Evolutionary conservation across 345 rosid species (phyloP).

Genomic region (Gossypium herbaceum): DNA sequence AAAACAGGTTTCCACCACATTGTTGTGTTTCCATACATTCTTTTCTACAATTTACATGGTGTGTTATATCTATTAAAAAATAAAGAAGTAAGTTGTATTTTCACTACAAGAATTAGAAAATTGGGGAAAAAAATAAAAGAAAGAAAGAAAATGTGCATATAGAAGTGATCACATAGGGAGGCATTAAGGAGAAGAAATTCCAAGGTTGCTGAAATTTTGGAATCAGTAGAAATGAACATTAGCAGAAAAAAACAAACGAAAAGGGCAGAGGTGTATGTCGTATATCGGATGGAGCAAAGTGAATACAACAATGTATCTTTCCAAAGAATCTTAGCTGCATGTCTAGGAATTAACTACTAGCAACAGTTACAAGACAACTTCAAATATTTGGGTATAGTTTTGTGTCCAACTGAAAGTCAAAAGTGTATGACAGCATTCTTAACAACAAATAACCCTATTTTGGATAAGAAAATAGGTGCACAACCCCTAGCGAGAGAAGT

Average conservation of each 20-base stretch:
- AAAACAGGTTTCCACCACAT: constrained; percentile 3
- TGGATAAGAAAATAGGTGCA: not conserved
- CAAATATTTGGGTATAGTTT: not conserved
- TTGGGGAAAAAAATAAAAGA: not conserved
- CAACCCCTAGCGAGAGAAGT: not conserved
- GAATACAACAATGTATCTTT: constrained; percentile 4
- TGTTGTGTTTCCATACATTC: not conserved
- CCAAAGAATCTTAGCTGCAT: not conserved
- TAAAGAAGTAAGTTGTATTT: not conserved
- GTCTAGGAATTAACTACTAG: not conserved
- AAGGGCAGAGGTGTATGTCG: not conserved
- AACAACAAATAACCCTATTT: not conserved
- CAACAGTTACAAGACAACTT: not conserved
- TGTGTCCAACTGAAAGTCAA: not conserved
- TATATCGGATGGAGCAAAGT: not conserved
- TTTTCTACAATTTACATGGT: not conserved
- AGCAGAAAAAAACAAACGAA: not conserved
- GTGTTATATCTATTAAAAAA: not conserved
- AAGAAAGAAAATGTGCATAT: not conserved
- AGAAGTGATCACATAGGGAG: not conserved
- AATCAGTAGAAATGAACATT: not conserved
- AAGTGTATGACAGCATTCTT: not conserved
- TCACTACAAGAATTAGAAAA: not conserved
- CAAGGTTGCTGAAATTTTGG: not conserved
- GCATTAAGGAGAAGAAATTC: not conserved